Percentiles rank a stretch among this genome's conserved stretches.
phyloP scores from a whole-genome alignment of 805 yeast genomes.

The Lipomyces spencermartinsiae region DNA sequence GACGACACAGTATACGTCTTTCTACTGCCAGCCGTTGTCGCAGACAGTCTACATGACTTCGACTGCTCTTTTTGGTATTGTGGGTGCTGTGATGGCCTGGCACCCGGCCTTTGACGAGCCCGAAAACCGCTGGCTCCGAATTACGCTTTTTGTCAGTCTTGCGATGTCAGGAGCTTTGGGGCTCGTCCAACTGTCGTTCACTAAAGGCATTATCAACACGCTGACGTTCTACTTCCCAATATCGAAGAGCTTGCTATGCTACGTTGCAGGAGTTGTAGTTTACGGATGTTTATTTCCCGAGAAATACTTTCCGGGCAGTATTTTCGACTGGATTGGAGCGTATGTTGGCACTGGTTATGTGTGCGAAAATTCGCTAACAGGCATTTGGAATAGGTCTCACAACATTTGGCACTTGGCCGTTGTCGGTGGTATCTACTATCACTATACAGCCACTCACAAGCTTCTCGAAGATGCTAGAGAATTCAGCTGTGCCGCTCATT shows the following conservation, averaged over 20 bases:
- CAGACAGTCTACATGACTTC: slow-evolving; percentile 61
- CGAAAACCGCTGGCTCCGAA: slow-evolving; percentile 78
- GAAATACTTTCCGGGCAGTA: slow-evolving; percentile 57
- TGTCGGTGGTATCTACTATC: slow-evolving; percentile 86
- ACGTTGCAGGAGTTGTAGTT: slow-evolving; percentile 80
- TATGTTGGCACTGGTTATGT: slow-evolving; percentile 65
- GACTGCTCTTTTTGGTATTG: slow-evolving; percentile 68
- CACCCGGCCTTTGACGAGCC: slow-evolving; percentile 90
- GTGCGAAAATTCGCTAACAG: slow-evolving; percentile 48
- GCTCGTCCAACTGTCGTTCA: slow-evolving; percentile 59
- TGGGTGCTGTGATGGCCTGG: slow-evolving; percentile 87
- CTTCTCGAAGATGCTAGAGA: slow-evolving; percentile 60
- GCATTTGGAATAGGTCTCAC: slow-evolving; percentile 59
- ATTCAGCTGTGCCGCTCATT: slow-evolving; percentile 35
- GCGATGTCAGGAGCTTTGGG: slow-evolving; percentile 78
- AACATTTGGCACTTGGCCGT: slow-evolving; percentile 95
- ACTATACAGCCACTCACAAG: slow-evolving; percentile 76
- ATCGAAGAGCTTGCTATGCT: slow-evolving; percentile 73
- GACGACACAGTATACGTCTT: slow-evolving; percentile 80
- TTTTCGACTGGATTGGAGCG: slow-evolving; percentile 67
- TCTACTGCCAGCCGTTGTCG: slow-evolving; percentile 62
- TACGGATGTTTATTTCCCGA: slow-evolving; percentile 91
- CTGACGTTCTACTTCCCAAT: slow-evolving; percentile 69
- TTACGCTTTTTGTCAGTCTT: slow-evolving; percentile 77
- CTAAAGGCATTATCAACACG: slow-evolving; percentile 63